Base-by-base conservation (phyloP, 1,284 basidiomycete genomes). In the Marasmius tenuissimus region DNA sequence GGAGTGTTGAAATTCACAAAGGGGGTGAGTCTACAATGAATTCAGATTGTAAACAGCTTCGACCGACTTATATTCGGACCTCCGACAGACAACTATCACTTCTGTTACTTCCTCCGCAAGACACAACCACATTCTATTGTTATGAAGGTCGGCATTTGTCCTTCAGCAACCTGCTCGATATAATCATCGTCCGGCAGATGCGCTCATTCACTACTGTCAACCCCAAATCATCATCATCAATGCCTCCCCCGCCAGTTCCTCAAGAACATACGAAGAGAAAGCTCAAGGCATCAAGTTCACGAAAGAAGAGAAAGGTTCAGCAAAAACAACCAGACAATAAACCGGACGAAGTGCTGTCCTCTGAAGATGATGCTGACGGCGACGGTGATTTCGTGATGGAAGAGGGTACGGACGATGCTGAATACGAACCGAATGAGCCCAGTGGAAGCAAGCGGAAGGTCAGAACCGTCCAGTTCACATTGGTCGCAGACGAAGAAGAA, bases 81-180 rank as follows among this genome's bases (percentile, higher is more conserved):
- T 54, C 49, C 53, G 61, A 37, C 66, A 93, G 91, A 91, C 63
- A 81, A 78, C 0, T 93, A 93, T 69, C 91, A 93, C 63, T 92
- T 92, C 69, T 90, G 88, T 52, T 93, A 90, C 70, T 93, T 92
- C 72, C 79, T 93, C 65, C 83, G 89, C n/a, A 87, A 85, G 70
- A 85, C 83, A 2, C 89, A 91, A 61, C 84, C 88, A 14, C 90
- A 92, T 71, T 84, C 87, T 1, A 79, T 92, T 8, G 75, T 92
- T n/a, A 75, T 89, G 66, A 93, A 93, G 81, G 91, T 87, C 60
- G 18, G 69, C 18, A 38, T 33, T 40, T 53, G 35, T 34, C 33
- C 11, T 35, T 48, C 49, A n/a, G 27, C 12, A 47, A 20, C 9
- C 47, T 35, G 7, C n/a, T 22, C 35, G 34, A 27, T 52, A 45